Conservation (phyloP, 495 filamentous ascomycete genomes). For the Tricharina praecox region DNA sequence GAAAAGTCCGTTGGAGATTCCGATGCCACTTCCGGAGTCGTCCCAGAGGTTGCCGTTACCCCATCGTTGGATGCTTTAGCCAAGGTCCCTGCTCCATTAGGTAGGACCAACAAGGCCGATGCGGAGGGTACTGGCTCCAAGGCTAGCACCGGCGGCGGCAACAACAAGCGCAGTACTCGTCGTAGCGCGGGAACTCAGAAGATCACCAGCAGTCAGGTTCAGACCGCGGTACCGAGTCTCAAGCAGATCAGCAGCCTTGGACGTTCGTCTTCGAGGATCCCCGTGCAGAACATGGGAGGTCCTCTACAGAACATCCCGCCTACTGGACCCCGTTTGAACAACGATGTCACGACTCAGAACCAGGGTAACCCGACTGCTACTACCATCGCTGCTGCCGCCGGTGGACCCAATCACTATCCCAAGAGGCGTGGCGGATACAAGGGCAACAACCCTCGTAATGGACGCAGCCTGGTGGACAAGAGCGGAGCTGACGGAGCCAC, state of each 20-base stretch:
- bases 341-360: background rate
- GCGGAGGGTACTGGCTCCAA: background rate
- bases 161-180: background rate
- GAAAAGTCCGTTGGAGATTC: background rate
- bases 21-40: background rate
- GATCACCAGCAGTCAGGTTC: background rate
- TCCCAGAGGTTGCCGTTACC: background rate
- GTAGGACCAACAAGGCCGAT: background rate
- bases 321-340: background rate
- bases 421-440: conserved; percentile 5
- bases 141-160: background rate
- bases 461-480: no score
- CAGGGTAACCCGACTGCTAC: background rate
- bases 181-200: background rate
- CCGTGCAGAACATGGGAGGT: background rate
- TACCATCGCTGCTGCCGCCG: no score
- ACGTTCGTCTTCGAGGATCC: conserved; percentile 1
- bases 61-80: background rate
- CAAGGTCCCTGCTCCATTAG: background rate
- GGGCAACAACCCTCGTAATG: no score
- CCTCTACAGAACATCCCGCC: background rate
- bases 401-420: no score
- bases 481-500: no score
- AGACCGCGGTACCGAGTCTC: background rate
- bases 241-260: background rate